Evolutionary conservation across 106 monocot species (phyloP).

Genomic region (Agapanthus africanus): DNA sequence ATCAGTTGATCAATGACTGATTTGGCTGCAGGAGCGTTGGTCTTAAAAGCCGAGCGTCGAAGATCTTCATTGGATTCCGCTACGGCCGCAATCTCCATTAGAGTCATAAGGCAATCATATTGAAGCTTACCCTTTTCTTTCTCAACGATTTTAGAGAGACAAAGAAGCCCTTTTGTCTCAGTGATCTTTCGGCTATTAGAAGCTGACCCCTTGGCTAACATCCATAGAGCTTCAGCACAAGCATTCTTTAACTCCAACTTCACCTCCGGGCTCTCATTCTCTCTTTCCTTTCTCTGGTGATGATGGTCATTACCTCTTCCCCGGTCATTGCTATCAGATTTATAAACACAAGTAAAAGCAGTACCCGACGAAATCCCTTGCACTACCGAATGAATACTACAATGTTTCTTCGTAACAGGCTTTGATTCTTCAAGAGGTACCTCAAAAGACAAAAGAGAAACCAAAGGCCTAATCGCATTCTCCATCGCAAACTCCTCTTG

Average conservation of each 20-base stretch:
- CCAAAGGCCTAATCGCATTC: constrained; percentile 47
- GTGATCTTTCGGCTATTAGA: constrained; percentile 56
- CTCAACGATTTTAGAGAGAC: constrained; percentile 47
- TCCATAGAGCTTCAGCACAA: constrained; percentile 51
- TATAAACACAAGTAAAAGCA: too few relatives aligned
- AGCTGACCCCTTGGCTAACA: constrained; percentile 27
- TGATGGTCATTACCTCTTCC: constrained; percentile 5
- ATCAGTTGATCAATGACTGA: constrained; percentile 56
- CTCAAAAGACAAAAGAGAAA: constrained; percentile 39
- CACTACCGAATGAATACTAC: constrained; percentile 42
- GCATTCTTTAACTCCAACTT: constrained; percentile 36
- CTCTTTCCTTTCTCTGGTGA: constrained; percentile 30
- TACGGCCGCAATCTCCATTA: constrained; percentile 38
- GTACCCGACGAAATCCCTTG: constrained; percentile 10
- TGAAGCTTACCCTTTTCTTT: constrained; percentile 49
- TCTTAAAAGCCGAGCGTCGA: constrained; percentile 57
- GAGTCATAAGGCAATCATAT: constrained; percentile 43
- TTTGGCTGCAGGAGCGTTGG: constrained; percentile 49
- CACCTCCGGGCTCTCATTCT: constrained; percentile 47
- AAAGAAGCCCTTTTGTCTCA: constrained; percentile 59
- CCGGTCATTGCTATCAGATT: not conserved
- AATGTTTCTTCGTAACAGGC: constrained; percentile 12
- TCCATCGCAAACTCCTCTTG: constrained; percentile 53
- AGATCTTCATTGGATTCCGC: constrained; percentile 53
- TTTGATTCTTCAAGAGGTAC: constrained; percentile 30